Conservation (phyloP, 805 yeast genomes). For the Jamesozyma jinghongensis region DNA sequence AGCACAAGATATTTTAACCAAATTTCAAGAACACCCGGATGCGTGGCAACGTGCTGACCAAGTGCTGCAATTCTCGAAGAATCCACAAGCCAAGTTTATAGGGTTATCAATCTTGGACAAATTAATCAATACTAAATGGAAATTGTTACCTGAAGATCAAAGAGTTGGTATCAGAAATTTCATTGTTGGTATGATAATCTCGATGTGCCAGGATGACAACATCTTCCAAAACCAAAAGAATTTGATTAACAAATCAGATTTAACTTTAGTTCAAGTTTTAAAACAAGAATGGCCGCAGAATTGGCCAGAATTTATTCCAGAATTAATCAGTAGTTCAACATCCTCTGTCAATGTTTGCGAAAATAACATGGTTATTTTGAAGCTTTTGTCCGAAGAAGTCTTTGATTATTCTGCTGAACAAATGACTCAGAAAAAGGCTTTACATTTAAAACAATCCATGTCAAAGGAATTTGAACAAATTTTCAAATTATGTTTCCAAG, state of each 20-base stretch:
- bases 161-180: conserved; percentile 90
- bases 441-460: conserved; percentile 72
- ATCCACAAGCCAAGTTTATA: conserved; percentile 85
- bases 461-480: conserved; percentile 87
- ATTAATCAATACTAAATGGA: conserved; percentile 89
- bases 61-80: conserved; percentile 66
- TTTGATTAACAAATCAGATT: conserved; percentile 83
- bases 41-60: conserved; percentile 93
- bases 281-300: conserved; percentile 99
- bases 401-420: conserved; percentile 93
- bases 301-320: conserved; percentile 97
- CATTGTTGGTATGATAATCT: conserved; percentile 85
- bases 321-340: conserved; percentile 74
- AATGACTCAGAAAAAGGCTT: conserved; percentile 92
- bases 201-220: conserved; percentile 77
- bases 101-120: conserved; percentile 86
- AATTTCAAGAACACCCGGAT: conserved; percentile 89
- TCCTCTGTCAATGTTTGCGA: conserved; percentile 91
- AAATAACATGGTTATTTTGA: conserved; percentile 89
- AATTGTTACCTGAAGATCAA: conserved; percentile 79
- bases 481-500: conserved; percentile 87
- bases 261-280: conserved; percentile 85
- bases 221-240: conserved; percentile 66
- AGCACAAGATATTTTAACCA: conserved; percentile 63
- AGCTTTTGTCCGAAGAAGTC: conserved; percentile 86